These are phyloP conservation scores for Madurella mycetomatis DNA, from an alignment of 2,329 filamentous ascomycete genomes.

Conservation along the genomic window DNA sequence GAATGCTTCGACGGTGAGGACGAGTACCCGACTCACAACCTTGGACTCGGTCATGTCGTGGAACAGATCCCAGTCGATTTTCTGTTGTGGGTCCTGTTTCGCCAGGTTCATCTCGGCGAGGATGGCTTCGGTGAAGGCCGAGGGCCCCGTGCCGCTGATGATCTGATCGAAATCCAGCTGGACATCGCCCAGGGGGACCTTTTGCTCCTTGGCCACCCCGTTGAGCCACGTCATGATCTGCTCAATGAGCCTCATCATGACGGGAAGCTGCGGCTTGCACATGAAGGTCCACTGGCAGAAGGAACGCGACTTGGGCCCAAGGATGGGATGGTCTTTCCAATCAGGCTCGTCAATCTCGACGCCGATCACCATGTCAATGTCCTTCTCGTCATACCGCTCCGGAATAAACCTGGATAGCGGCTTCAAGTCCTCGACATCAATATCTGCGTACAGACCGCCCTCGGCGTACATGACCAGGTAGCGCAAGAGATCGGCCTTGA, in stretches of 20 bases:
- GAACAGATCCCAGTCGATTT: slow-evolving; percentile 59
- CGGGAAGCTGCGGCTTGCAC: slow-evolving; percentile 60
- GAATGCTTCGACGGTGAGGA: slow-evolving; percentile 67
- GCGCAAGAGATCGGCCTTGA: slow-evolving; percentile 62
- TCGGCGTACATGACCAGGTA: slow-evolving; percentile 66
- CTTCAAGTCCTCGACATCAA: slow-evolving; percentile 40
- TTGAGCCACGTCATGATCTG: slow-evolving; percentile 65
- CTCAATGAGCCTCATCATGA: slow-evolving; percentile 65
- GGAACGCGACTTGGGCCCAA: slow-evolving; percentile 63
- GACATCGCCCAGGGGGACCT: slow-evolving; percentile 55
- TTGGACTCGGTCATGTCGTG: slow-evolving; percentile 63
- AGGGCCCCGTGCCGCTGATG: slow-evolving; percentile 68
- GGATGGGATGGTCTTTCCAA: slow-evolving; percentile 58
- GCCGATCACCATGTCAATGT: slow-evolving; percentile 67
- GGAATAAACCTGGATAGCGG: slow-evolving; percentile 52
- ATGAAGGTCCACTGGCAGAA: slow-evolving; percentile 77
- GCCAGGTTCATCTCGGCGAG: slow-evolving; percentile 57
- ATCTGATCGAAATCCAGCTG: slow-evolving; percentile 67
- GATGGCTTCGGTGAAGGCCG: slow-evolving; percentile 63
- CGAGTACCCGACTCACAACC: slow-evolving; percentile 59
- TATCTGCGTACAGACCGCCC: slow-evolving; percentile 49
- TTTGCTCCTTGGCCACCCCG: slow-evolving; percentile 54
- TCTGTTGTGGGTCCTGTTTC: slow-evolving; percentile 33
- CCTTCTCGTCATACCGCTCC: slow-evolving; percentile 55
- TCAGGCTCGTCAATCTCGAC: slow-evolving; percentile 68